Evolutionary conservation across 768 basidiomycete genomes (phyloP).

Genomic region (Cyathus striatus): DNA sequence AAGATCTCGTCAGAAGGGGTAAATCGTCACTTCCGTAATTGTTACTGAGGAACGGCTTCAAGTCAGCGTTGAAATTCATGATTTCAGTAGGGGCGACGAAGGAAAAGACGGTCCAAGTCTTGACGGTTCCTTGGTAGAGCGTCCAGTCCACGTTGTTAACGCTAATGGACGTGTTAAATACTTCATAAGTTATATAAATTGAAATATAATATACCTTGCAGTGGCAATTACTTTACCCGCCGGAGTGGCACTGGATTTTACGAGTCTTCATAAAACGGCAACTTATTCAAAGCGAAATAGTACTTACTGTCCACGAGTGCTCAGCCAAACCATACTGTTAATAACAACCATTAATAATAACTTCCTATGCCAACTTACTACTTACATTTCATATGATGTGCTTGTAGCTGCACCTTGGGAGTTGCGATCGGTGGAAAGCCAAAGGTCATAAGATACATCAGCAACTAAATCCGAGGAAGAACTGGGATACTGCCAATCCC

Average conservation of each 20-base stretch:
- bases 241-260: conserved; percentile 19
- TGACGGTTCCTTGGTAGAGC: conserved; percentile 25
- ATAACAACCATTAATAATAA: no score
- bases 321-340: conserved; percentile 29
- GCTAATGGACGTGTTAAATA: conserved; percentile 2
- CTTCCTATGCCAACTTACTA: background rate
- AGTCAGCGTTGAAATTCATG: conserved; percentile 24
- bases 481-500: conserved; percentile 24
- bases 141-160: conserved; percentile 21
- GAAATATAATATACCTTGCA: conserved; percentile 14
- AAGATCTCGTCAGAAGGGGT: background rate
- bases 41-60: conserved; percentile 27
- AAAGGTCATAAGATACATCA: conserved; percentile 29
- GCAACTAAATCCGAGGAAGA: conserved; percentile 25
- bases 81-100: conserved; percentile 29
- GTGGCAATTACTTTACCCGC: conserved; percentile 25
- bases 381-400: conserved; percentile 26
- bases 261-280: no score
- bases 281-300: no score
- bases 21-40: background rate
- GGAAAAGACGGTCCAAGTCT: conserved; percentile 27
- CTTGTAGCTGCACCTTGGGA: conserved; percentile 20
- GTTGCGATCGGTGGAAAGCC: conserved; percentile 21
- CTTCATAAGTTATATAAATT: background rate
- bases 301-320: conserved; percentile 24